Evolutionary conservation across 495 filamentous ascomycete genomes (phyloP).

Genomic region (Xylaria acuta): DNA sequence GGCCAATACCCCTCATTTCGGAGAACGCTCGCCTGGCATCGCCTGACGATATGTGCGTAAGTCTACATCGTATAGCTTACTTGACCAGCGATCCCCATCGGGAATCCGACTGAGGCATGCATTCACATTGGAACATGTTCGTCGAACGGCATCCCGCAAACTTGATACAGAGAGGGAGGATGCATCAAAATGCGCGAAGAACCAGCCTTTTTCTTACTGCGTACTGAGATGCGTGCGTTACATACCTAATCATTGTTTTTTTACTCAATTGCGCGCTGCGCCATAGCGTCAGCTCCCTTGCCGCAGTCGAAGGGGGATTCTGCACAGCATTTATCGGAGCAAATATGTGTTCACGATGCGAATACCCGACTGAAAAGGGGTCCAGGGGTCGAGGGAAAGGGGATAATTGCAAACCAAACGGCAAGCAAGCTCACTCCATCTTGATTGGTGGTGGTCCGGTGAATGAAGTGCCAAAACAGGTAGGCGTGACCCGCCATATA

Average conservation of each 20-base stretch:
- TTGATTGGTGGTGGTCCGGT: background rate
- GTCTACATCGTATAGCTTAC: background rate
- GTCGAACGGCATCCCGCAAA: background rate
- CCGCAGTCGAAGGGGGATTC: background rate
- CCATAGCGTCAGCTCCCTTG: background rate
- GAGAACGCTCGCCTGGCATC: background rate
- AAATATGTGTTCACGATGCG: background rate
- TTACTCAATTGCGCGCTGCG: background rate
- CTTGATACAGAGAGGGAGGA: background rate
- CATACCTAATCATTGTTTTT: background rate
- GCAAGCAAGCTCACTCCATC: background rate
- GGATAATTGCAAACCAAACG: background rate
- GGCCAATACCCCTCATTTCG: conserved; percentile 20
- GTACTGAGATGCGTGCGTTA: background rate
- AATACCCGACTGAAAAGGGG: conserved; percentile 4
- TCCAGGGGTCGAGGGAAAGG: background rate
- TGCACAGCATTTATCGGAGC: background rate
- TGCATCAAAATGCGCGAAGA: background rate
- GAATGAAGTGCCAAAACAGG: conserved; percentile 12
- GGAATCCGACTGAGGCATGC: background rate
- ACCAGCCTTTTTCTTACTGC: background rate
- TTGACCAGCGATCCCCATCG: background rate
- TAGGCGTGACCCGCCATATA: background rate
- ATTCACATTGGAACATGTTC: background rate
- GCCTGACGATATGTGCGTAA: background rate